Conservation (phyloP, 345 rosid species). For the Trapa incisa region DNA sequence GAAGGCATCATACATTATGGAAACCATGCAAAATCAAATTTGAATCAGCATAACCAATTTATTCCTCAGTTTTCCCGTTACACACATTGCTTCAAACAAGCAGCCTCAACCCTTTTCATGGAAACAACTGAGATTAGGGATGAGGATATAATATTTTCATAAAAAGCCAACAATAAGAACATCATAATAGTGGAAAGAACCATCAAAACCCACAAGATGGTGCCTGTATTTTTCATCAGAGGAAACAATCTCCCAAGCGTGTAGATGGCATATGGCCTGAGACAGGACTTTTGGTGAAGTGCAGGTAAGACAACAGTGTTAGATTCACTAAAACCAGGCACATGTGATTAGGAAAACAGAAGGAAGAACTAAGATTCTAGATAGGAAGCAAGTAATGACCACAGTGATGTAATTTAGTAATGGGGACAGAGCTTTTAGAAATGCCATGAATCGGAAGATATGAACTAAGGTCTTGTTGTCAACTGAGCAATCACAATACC, state of each 20-base stretch:
- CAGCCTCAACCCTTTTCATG: neutral
- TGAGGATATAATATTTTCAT: neutral
- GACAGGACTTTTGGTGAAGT: neutral
- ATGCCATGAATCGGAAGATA: neutral
- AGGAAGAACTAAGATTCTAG: neutral
- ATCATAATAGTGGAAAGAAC: no score
- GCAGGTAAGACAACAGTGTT: neutral
- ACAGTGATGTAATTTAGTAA: neutral
- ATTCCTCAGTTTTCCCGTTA: neutral
- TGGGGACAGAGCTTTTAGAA: neutral
- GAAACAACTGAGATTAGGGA: neutral
- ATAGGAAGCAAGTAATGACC: neutral
- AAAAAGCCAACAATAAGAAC: neutral
- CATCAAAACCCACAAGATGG: neutral
- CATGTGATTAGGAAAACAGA: neutral
- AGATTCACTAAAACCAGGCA: neutral
- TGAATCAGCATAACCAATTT: conserved; percentile 16
- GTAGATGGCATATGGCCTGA: neutral
- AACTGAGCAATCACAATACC: conserved; percentile 11
- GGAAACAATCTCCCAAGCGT: neutral
- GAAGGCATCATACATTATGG: conserved; percentile 11
- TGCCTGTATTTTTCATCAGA: neutral
- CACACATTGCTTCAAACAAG: neutral
- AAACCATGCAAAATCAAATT: conserved; percentile 18
- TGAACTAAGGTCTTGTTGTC: conserved; percentile 1